phyloP scores from a whole-genome alignment of 2,329 filamentous ascomycete species.

The Bipolaris cookei region DNA sequence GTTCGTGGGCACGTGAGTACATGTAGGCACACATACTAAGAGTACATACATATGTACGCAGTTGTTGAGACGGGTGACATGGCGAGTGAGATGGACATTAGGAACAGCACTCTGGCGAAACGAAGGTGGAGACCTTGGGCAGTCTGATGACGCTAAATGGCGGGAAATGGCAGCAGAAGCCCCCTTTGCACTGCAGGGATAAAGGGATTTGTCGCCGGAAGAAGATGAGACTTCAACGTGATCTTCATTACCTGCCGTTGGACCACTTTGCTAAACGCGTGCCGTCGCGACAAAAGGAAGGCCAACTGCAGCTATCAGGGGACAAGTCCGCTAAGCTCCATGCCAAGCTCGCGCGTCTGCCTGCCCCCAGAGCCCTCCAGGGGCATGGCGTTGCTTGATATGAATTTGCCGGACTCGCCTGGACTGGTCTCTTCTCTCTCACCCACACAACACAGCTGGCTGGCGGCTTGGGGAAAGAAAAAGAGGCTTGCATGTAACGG shows the following conservation, averaged over 20 bases:
- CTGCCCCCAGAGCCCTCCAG: constrained; percentile 18
- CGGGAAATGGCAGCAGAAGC: neutral
- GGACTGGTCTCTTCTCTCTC: neutral
- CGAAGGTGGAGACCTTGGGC: neutral
- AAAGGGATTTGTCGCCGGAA: neutral
- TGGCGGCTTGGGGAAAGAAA: neutral
- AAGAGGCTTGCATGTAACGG: neutral
- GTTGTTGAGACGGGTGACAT: neutral
- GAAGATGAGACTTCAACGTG: neutral
- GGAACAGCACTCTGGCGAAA: neutral
- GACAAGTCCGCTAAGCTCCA: constrained; percentile 29
- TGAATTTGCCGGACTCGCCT: neutral
- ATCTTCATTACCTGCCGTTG: constrained; percentile 4
- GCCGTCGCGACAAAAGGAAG: constrained; percentile 8
- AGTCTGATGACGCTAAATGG: neutral
- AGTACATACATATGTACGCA: neutral
- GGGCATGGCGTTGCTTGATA: constrained; percentile 38
- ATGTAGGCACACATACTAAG: too few species aligned
- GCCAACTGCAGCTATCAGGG: constrained; percentile 20
- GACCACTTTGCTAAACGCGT: constrained; percentile 7
- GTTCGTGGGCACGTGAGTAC: too few species aligned
- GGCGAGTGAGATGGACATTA: neutral
- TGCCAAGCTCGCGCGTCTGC: constrained; percentile 23
- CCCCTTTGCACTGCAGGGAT: constrained; percentile 5
- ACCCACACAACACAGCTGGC: neutral